These are phyloP conservation scores for Cyberlindnera bimundalis DNA, from an alignment of 805 yeast species.

Conservation along the genomic window DNA sequence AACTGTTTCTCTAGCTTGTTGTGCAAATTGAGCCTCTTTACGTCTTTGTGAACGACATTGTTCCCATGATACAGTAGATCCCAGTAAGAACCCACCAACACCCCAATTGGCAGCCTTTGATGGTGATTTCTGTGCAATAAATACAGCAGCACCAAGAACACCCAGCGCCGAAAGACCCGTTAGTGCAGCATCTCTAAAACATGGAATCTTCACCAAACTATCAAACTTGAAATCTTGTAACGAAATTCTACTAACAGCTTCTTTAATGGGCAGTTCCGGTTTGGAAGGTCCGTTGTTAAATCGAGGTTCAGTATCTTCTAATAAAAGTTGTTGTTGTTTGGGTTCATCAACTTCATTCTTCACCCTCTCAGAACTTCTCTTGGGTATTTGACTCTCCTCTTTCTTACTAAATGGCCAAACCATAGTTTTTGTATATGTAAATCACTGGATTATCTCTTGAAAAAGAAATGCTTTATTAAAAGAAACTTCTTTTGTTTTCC, in stretches of 20 bases:
- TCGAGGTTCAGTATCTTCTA: constrained; percentile 40
- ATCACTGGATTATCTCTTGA: no score
- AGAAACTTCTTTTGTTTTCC: no score
- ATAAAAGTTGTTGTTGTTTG: constrained; percentile 30
- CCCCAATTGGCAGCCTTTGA: constrained; percentile 76
- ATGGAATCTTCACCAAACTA: constrained; percentile 59
- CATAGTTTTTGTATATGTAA: constrained; percentile 14
- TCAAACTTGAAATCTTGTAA: constrained; percentile 49
- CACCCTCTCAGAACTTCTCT: constrained; percentile 25
- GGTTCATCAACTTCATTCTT: constrained; percentile 3
- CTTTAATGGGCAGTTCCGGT: constrained; percentile 32
- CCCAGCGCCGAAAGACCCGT: constrained; percentile 73
- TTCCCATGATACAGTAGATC: constrained; percentile 87
- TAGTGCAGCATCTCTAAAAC: constrained; percentile 76
- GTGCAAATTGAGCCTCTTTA: constrained; percentile 62
- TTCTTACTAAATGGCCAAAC: constrained; percentile 24
- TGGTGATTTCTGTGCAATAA: constrained; percentile 61
- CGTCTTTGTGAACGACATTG: constrained; percentile 77
- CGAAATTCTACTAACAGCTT: constrained; percentile 42
- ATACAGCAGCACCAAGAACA: constrained; percentile 64
- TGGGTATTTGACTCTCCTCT: constrained; percentile 6
- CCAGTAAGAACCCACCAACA: constrained; percentile 72
- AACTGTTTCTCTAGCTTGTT: constrained; percentile 56
- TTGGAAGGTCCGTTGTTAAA: constrained; percentile 32
- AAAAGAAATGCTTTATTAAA: no score